These are phyloP conservation scores for Ophiostoma angusticollis DNA, from an alignment of 2,329 filamentous ascomycete genomes.

Conservation along the genomic window DNA sequence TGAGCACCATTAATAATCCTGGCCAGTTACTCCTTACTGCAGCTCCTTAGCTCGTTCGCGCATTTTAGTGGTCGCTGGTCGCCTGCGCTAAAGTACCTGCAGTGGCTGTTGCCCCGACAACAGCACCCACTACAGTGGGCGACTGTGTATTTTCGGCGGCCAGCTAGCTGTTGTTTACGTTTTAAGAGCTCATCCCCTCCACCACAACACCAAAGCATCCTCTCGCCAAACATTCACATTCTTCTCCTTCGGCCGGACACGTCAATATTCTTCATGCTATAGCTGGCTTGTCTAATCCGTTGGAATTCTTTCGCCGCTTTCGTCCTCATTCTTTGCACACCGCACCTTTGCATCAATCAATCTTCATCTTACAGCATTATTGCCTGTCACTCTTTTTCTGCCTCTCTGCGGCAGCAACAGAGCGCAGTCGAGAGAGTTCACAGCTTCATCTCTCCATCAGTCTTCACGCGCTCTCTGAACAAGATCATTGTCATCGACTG, in stretches of 20 bases:
- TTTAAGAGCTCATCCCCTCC: constrained; percentile 13
- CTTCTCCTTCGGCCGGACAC: constrained; percentile 4
- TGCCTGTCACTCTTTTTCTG: neutral
- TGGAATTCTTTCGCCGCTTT: constrained; percentile 9
- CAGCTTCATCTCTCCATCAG: too few species aligned
- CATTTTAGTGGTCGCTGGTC: neutral
- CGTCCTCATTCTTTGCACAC: constrained; percentile 9
- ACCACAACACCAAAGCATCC: neutral
- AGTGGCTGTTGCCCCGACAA: constrained; percentile 11
- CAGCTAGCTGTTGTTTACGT: constrained; percentile 14
- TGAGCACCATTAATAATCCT: too few species aligned
- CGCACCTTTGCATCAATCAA: constrained; percentile 6
- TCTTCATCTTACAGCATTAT: constrained; percentile 10
- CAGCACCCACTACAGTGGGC: constrained; percentile 1
- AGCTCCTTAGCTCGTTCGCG: too few species aligned
- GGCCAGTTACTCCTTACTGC: too few species aligned
- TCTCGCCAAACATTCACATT: constrained; percentile 7
- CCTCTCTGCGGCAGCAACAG: neutral
- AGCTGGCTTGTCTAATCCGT: constrained; percentile 8
- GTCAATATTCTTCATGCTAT: constrained; percentile 10
- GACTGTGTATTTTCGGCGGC: constrained; percentile 4
- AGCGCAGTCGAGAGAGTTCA: constrained; percentile 1
- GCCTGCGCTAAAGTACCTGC: constrained; percentile 9
- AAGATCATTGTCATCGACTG: neutral
- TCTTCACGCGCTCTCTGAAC: too few species aligned